phyloP scores from a whole-genome alignment of 2,329 filamentous ascomycete genomes.

The Pseudogymnoascus sp. region DNA sequence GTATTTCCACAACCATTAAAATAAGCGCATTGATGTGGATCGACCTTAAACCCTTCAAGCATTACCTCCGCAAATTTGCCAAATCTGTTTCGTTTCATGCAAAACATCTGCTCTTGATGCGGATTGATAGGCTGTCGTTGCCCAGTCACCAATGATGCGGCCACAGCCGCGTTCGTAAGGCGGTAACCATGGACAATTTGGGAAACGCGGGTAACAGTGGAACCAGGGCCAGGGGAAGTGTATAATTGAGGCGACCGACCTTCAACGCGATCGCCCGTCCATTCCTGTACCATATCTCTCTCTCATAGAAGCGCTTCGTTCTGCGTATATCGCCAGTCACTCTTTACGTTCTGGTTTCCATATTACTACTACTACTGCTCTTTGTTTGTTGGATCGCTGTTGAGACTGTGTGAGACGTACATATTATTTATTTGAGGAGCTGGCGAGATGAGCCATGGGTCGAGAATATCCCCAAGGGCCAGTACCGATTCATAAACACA shows the following conservation, averaged over 20 bases:
- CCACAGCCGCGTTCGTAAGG: not conserved
- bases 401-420: constrained; percentile 5
- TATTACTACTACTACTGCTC: not conserved
- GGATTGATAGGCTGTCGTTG: constrained; percentile 2
- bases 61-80: not conserved
- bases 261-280: not conserved
- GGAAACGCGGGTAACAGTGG: constrained; percentile 6
- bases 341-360: not conserved
- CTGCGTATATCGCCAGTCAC: constrained; percentile 3
- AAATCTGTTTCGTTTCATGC: constrained; percentile 6
- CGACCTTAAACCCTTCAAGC: not conserved
- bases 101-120: not conserved
- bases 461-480: constrained; percentile 1
- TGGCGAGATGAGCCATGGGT: constrained; percentile 6
- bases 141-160: constrained; percentile 3
- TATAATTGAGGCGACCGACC: not conserved
- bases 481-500: constrained; percentile 6
- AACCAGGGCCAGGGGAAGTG: constrained; percentile 5
- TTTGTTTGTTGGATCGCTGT: constrained; percentile 3
- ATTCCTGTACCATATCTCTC: not conserved
- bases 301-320: not conserved
- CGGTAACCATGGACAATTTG: constrained; percentile 3
- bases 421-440: not conserved
- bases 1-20: not conserved
- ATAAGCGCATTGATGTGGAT: constrained; percentile 4